Percentiles rank a stretch among this genome's conserved stretches.
phyloP scores from a whole-genome alignment of 495 filamentous ascomycete genomes.

The Talaromyces proteolyticus region DNA sequence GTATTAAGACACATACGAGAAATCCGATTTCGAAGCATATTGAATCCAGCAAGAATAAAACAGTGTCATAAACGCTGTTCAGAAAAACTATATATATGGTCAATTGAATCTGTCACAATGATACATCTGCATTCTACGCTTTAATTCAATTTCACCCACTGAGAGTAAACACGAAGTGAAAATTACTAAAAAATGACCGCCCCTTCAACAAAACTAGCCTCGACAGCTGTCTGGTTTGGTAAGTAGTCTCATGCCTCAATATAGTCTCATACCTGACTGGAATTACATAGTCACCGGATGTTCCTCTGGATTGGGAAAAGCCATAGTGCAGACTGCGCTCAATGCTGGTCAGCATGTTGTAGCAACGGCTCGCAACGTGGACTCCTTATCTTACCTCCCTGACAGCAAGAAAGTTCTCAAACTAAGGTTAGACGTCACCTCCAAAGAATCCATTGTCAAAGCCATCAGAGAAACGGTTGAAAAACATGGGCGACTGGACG shows the following conservation, averaged over 20 bases:
- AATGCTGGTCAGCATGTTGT: slow-evolving; percentile 37
- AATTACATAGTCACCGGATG: slow-evolving; percentile 16
- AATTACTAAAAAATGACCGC: background rate
- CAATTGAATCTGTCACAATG: no score
- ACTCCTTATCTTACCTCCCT: slow-evolving; percentile 29
- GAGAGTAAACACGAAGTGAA: no score
- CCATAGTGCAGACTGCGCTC: slow-evolving; percentile 27
- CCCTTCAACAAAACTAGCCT: background rate
- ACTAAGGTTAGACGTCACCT: slow-evolving; percentile 37
- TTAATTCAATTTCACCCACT: background rate
- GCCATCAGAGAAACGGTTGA: slow-evolving; percentile 21
- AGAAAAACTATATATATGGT: no score
- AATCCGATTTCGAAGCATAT: background rate
- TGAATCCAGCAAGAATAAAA: no score
- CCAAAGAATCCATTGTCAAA: slow-evolving; percentile 22
- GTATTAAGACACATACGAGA: background rate
- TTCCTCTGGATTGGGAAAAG: slow-evolving; percentile 31
- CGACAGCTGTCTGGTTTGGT: background rate
- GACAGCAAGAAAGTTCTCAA: slow-evolving; percentile 19
- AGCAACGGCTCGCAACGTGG: slow-evolving; percentile 37
- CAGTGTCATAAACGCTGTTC: no score
- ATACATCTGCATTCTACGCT: no score
- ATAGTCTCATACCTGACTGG: background rate
- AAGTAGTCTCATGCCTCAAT: background rate
- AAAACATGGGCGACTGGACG: slow-evolving; percentile 34